phyloP scores from a whole-genome alignment of 2,329 filamentous ascomycete genomes.

The Chaetomium olivaceum region DNA sequence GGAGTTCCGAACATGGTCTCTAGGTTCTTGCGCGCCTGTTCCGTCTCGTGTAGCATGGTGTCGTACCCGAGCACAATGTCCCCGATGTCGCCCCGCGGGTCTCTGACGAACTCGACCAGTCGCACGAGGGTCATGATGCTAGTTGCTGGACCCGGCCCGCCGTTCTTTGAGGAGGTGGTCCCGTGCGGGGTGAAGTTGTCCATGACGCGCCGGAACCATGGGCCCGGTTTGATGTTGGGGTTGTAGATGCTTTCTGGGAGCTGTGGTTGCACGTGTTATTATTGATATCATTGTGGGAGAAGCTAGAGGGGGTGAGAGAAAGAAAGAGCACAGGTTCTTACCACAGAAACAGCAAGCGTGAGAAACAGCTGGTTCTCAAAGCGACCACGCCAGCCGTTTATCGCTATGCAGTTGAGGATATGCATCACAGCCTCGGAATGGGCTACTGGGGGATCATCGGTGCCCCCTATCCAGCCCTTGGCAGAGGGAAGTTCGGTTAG shows the following conservation, averaged over 20 bases:
- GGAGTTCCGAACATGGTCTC: not conserved
- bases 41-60: not conserved
- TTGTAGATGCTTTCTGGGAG: not conserved
- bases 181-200: not conserved
- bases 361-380: not conserved
- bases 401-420: not conserved
- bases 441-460: not conserved
- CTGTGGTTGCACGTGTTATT: not conserved
- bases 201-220: not conserved
- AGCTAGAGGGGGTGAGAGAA: not conserved
- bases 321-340: not conserved
- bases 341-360: not conserved
- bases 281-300: not conserved
- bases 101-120: not conserved
- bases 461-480: not conserved
- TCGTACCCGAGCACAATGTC: not conserved
- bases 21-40: not conserved
- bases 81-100: not conserved
- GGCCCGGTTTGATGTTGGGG: not conserved
- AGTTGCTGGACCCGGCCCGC: not conserved
- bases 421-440: not conserved
- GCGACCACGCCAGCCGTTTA: not conserved
- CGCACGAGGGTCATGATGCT: not conserved
- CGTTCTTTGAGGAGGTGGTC: not conserved
- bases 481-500: not conserved